Base-by-base conservation (phyloP, 164 flowering plant genomes). In the Magnolia kwangsiensis region DNA sequence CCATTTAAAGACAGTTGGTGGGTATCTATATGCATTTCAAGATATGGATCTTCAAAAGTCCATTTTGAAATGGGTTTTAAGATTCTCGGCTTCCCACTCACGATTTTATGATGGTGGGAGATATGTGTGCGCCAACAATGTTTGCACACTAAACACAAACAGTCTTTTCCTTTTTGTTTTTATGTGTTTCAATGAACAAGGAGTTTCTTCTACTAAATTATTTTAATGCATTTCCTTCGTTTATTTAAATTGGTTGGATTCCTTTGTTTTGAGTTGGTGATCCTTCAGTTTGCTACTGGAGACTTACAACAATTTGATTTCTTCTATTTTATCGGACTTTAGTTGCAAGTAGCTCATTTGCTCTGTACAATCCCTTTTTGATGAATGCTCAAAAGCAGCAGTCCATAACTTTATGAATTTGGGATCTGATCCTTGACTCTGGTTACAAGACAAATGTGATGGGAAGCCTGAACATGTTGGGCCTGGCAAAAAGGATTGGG, bases 381-480 rank as follows among this genome's bases (percentile, higher is more conserved):
- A 21, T 24, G 3, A 21, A 7, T 13, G 20, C 14, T 55, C 58
- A 8, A 55, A 55, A 55, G 1, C 13, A 37, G 49, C n/a, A 24
- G 49, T 9, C 23, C 49, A 27, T 72, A 55, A 55, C 11, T 45
- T n/a, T 50, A 64, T 10, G 76, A 64, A 37, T 31, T 18, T 64
- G 51, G 31, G 45, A 63, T 76, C 77, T 75, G 72, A 79, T 83
- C 89, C 92, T 88, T 90, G 78, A 90, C 86, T 65, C 73, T 80
- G 79, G 71, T 78, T 85, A 92, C 94, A 95, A 95, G 92, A 95
- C 98, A 63, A 95, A 95, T 89, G 97, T 95, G 81, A 90, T 95
- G 93, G 98, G 98, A 16, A 95, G 98, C 8, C 78, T 95, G 76
- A 93, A 95, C 73, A 95, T 95, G 98, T 85, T 95, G 91, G 98